Evolutionary conservation across 2,329 filamentous ascomycete genomes (phyloP).

Genomic region (Trichophyton mentagrophytes): DNA sequence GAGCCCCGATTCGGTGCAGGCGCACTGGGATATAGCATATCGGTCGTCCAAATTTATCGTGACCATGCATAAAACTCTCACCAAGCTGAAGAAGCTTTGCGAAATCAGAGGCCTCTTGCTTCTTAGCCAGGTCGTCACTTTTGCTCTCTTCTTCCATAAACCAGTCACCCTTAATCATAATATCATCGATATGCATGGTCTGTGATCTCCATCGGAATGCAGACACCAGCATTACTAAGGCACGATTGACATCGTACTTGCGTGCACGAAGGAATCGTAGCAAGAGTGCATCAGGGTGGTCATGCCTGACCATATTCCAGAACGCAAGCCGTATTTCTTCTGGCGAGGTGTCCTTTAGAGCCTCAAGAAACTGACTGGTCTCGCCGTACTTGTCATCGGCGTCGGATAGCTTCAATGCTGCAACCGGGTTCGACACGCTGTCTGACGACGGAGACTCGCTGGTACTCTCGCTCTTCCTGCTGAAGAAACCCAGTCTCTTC

Average conservation of each 20-base stretch:
- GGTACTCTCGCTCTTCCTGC: slow-evolving; percentile 38
- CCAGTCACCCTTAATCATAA: slow-evolving; percentile 65
- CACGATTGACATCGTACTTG: slow-evolving; percentile 91
- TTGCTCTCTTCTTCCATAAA: slow-evolving; percentile 50
- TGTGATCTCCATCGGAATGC: slow-evolving; percentile 82
- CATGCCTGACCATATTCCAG: slow-evolving; percentile 91
- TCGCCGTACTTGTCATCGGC: slow-evolving; percentile 87
- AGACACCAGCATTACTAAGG: slow-evolving; percentile 83
- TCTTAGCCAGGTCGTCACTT: slow-evolving; percentile 46
- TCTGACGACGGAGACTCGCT: slow-evolving; percentile 13
- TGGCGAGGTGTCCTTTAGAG: slow-evolving; percentile 61
- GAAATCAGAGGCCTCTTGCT: slow-evolving; percentile 65
- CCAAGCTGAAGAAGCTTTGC: slow-evolving; percentile 73
- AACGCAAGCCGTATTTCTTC: slow-evolving; percentile 69
- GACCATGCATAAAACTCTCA: slow-evolving; percentile 83
- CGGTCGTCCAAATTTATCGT: slow-evolving; percentile 71
- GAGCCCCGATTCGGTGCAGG: slow-evolving; percentile 68
- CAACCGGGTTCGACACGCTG: slow-evolving; percentile 26
- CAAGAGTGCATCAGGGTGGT: slow-evolving; percentile 76
- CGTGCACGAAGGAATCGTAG: slow-evolving; percentile 76
- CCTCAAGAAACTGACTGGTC: slow-evolving; percentile 72
- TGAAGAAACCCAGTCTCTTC: slow-evolving; percentile 58
- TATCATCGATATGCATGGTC: slow-evolving; percentile 78
- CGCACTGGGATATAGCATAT: slow-evolving; percentile 76
- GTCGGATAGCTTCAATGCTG: slow-evolving; percentile 32